These are phyloP conservation scores for Fusarium staphyleae DNA, from an alignment of 2,329 filamentous ascomycete genomes.

Conservation along the genomic window DNA sequence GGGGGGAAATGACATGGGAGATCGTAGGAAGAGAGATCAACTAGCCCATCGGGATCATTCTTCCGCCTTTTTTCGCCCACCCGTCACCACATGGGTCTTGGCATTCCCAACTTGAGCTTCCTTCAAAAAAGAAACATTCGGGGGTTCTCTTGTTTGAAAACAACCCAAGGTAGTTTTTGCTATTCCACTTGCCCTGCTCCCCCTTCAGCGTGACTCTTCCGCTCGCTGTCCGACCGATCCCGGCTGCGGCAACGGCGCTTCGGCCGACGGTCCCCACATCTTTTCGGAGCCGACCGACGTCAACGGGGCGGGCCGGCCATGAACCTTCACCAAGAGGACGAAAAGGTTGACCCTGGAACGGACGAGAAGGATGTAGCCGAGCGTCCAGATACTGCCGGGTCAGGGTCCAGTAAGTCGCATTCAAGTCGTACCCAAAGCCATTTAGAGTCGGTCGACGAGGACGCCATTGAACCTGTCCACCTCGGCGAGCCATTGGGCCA, in stretches of 20 bases:
- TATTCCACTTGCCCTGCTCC: too few relatives aligned
- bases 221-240: too few relatives aligned
- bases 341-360: constrained; percentile 23
- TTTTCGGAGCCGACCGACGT: constrained; percentile 30
- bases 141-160: too few relatives aligned
- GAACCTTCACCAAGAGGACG: constrained; percentile 19
- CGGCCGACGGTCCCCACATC: constrained; percentile 30
- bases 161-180: too few relatives aligned
- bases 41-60: constrained; percentile 24
- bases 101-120: neutral
- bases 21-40: neutral
- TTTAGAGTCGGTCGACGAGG: constrained; percentile 14
- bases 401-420: constrained; percentile 21
- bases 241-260: constrained; percentile 3
- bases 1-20: neutral
- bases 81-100: constrained; percentile 7
- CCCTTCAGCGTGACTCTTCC: too few relatives aligned
- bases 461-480: constrained; percentile 31
- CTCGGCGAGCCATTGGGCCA: constrained; percentile 36
- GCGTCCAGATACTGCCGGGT: constrained; percentile 24
- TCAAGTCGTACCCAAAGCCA: constrained; percentile 8
- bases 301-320: constrained; percentile 10
- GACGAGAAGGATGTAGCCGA: neutral
- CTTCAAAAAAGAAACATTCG: too few relatives aligned
- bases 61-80: constrained; percentile 14